Conservation (phyloP, 495 filamentous ascomycete genomes). For the Podospora conica region DNA sequence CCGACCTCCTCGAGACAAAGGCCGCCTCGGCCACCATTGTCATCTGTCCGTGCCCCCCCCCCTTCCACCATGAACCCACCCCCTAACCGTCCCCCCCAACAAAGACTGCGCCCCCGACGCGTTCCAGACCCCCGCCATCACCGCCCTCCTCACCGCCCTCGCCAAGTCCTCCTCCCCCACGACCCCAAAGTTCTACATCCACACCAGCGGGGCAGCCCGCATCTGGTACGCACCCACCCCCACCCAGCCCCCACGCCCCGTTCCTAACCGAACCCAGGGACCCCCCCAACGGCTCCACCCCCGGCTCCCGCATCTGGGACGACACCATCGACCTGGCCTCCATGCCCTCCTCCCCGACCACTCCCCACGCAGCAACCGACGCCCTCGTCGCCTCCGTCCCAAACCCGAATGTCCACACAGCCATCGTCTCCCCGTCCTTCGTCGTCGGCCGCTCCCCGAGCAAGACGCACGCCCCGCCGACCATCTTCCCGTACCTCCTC, state of each 20-base stretch:
- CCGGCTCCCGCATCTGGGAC: constrained; percentile 7
- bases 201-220: constrained; percentile 14
- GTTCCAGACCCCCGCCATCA: background rate
- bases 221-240: constrained; percentile 7
- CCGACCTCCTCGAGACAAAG: background rate
- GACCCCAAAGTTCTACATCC: constrained; percentile 12
- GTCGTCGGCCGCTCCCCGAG: constrained; percentile 10
- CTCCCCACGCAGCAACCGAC: constrained; percentile 8
- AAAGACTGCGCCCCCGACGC: constrained; percentile 16
- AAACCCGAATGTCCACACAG: constrained; percentile 4
- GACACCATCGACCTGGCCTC: constrained; percentile 11
- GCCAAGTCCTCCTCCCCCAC: background rate
- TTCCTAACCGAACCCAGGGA: background rate
- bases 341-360: background rate
- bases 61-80: background rate
- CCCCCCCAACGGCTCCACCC: background rate
- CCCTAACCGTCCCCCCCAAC: background rate
- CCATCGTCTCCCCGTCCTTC: constrained; percentile 13
- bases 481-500: constrained; percentile 11
- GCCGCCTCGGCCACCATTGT: constrained; percentile 8
- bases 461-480: constrained; percentile 1
- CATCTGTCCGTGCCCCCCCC: constrained; percentile 4
- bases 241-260: no score
- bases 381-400: background rate
- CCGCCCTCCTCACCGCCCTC: constrained; percentile 9